Conservation (phyloP, 2,329 filamentous ascomycete genomes). For the Pseudocercospora fuligena region DNA sequence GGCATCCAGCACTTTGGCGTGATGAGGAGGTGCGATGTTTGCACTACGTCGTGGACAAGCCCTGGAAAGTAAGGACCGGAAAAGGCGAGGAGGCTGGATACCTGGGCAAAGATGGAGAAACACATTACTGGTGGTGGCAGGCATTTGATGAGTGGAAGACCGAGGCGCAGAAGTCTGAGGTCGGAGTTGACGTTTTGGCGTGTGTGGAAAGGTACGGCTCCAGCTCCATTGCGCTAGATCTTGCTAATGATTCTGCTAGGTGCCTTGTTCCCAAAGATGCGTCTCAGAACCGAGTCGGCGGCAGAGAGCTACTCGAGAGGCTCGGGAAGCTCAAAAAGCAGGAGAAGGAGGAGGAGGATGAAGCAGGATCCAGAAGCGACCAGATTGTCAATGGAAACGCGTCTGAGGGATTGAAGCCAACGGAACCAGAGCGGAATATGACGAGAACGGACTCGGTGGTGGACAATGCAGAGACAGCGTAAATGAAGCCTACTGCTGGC, state of each 20-base stretch:
- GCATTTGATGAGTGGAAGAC: constrained; percentile 41
- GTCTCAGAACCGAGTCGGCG: constrained; percentile 1
- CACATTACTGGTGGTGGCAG: constrained; percentile 60
- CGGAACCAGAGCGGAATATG: background rate
- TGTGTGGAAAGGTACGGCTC: background rate
- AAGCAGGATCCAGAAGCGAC: background rate
- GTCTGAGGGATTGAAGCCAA: background rate
- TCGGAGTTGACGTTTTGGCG: background rate
- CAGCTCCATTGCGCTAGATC: background rate
- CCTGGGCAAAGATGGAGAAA: constrained; percentile 56
- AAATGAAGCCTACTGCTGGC: background rate
- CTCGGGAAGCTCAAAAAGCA: constrained; percentile 4
- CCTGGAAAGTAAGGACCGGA: constrained; percentile 54
- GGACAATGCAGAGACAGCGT: background rate
- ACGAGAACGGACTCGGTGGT: background rate
- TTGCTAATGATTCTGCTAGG: background rate
- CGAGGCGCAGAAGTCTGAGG: constrained; percentile 4
- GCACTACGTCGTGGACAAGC: constrained; percentile 63
- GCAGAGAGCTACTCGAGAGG: constrained; percentile 8
- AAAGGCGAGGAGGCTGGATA: constrained; percentile 54
- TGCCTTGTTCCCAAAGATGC: constrained; percentile 5
- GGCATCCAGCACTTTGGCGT: constrained; percentile 57
- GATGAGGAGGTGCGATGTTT: constrained; percentile 55
- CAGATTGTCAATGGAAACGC: background rate
- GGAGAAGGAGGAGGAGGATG: background rate